Percentiles rank a stretch among this genome's conserved stretches.
phyloP scores from a whole-genome alignment of 2,329 filamentous ascomycete genomes.

The Beauveria asiatica region DNA sequence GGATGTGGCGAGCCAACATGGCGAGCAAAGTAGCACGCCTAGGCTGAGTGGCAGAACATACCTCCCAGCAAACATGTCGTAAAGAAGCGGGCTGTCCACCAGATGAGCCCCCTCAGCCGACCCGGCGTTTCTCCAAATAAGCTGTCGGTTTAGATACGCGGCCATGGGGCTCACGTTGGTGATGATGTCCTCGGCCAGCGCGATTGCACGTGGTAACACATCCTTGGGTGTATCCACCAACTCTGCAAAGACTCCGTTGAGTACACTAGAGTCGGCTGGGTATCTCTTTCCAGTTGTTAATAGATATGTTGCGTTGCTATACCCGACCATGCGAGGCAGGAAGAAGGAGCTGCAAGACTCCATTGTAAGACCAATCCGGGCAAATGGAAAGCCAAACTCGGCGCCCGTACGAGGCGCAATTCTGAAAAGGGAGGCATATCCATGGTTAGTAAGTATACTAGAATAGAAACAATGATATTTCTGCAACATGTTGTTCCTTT shows the following conservation, averaged over 20 bases:
- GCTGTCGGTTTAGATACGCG: slow-evolving; percentile 6
- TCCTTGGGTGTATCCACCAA: slow-evolving; percentile 7
- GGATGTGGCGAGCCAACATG: no score
- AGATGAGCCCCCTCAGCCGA: slow-evolving; percentile 8
- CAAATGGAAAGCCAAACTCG: slow-evolving; percentile 13
- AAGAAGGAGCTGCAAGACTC: slow-evolving; percentile 15
- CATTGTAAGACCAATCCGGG: slow-evolving; percentile 14
- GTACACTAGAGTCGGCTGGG: neutral
- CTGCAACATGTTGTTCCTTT: neutral
- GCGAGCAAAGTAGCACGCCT: no score
- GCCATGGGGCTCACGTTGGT: slow-evolving; percentile 9
- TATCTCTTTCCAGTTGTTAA: slow-evolving; percentile 11
- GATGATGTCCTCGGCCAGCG: slow-evolving; percentile 8
- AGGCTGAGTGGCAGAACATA: neutral
- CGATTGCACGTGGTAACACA: slow-evolving; percentile 8
- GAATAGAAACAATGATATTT: no score
- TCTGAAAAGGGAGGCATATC: neutral
- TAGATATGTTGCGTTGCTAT: slow-evolving; percentile 13
- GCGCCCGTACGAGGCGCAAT: slow-evolving; percentile 8
- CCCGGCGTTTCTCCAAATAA: slow-evolving; percentile 11
- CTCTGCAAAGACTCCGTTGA: slow-evolving; percentile 7
- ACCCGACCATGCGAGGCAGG: slow-evolving; percentile 12
- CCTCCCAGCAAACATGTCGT: slow-evolving; percentile 9
- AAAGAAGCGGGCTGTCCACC: slow-evolving; percentile 9
- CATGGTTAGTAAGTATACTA: no score